Base-by-base conservation (phyloP, 225 moss, liverwort and hornwort species). In the Thuidium tamariscinum region DNA sequence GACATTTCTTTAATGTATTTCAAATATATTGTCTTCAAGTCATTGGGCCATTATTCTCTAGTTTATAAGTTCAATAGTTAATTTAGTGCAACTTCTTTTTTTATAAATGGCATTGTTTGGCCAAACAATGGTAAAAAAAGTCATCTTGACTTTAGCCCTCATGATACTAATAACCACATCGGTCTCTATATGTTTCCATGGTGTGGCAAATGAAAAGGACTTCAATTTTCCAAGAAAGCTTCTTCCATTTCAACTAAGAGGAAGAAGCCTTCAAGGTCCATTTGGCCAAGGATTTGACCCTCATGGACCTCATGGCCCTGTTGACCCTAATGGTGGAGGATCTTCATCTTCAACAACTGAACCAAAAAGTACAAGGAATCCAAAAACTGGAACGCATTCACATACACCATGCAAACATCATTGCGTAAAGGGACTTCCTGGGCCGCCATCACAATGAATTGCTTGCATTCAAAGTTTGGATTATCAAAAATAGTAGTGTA, bases 281-380 rank as follows among this genome's bases (percentile, higher is more conserved):
- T 51, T 51, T 51, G 51, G 7, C 1, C 13, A 7, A 20, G 20
- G 55, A 55, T 55, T 55, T 20, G 55, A 55, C 55, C 55, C 20
- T 55, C 55, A 55, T 7, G 55, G 20, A 4, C 13, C 17, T 27
- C 27, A 29, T 2, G 71, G 10, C 25, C 37, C 26, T 41, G 7
- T 14, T 61, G 34, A 10, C 6, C 72, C 48, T 48, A 19, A 32
- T 0, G 48, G 4, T 13, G 20, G 74, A 74, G 13, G 4, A 13
- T 8, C 51, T 0, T 74, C 21, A 13, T 8, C 51, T 0, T 74
- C 21, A 13, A 0, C 3, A 22, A 13, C 8, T 0, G 2, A 22
- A 2, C 74, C 74, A 2, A 21, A 51, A 74, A 74, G 22, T 22
- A 74, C 51, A 0, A 4, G 1, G 7, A 51, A 74, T 51, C 74